Evolutionary conservation across 2,329 filamentous ascomycete genomes (phyloP), one percentile per base, ranked within the genome.

Genomic region (Ophiostoma himal-ulmi): DNA sequence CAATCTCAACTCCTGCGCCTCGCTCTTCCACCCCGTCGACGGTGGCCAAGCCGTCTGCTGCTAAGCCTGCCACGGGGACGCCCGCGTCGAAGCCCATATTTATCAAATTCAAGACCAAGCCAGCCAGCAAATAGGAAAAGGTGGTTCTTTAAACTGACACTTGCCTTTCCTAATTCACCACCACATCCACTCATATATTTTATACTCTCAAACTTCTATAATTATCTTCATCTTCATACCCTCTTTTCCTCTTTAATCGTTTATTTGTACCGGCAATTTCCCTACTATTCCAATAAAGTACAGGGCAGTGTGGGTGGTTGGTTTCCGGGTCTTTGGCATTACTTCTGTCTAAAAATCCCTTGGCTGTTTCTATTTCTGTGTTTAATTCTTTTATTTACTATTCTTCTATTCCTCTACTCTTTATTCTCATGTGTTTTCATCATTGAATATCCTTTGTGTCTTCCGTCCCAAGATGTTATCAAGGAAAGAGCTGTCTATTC

Each of bases 41-140:
- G 3, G 10, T 71, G 1, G 65, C 70, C 7, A 66, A 66, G 37
- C 17, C 64, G 1, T 52, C 65, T 20, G 11, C 65, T 34, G n/a
- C 65, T 1, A 66, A 39, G 39, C 26, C 65, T 14, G 26, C 68
- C 22, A 39, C 71, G 1, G 26, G 69, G 3, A 30, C 68, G 14
- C 67, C 73, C 6, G 44, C 54, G 11, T 67, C 68, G 30, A 74
- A 73, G 36, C 69, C 70, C 1, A 73, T 74, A 11, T 60, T 74
- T 11, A 74, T 73, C 41, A 74, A 73, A 67, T 73, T 75, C 54
- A 75, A 75, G 72, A 68, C 70, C 20, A 74, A 74, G 69, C 37
- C 72, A n/a, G 69, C 70, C 3, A 68, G 1, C 65, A 39, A 65
- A 36, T n/a, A 26, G 20, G 10, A 26, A 7, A 10, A 1, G 26